phyloP scores from a whole-genome alignment of 2,329 filamentous ascomycete genomes.

The Apiospora koreana region DNA sequence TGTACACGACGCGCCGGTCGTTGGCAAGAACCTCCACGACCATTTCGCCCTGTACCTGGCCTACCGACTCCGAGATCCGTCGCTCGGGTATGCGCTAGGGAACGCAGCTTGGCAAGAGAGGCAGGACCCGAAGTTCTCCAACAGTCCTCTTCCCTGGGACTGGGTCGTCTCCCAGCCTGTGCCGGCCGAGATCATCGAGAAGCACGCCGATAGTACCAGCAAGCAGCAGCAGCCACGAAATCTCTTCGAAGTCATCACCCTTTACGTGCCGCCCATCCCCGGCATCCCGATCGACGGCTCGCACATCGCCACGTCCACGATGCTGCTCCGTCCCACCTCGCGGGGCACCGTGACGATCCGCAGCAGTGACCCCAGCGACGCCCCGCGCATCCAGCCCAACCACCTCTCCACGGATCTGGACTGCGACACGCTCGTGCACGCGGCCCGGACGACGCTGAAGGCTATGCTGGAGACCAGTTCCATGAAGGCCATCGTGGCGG shows the following conservation, averaged over 20 bases:
- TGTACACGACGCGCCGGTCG: constrained; percentile 28
- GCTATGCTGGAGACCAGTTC: constrained; percentile 16
- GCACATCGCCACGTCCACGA: constrained; percentile 18
- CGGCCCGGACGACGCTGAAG: constrained; percentile 20
- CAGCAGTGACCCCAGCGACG: constrained; percentile 17
- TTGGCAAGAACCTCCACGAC: constrained; percentile 25
- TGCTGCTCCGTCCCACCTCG: constrained; percentile 28
- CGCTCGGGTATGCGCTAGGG: constrained; percentile 26
- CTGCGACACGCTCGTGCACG: constrained; percentile 24
- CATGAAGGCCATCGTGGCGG: constrained; percentile 21
- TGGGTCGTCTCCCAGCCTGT: constrained; percentile 24
- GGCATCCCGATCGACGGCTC: constrained; percentile 16
- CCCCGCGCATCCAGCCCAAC: constrained; percentile 30
- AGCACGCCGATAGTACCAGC: constrained; percentile 12
- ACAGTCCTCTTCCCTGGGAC: constrained; percentile 24
- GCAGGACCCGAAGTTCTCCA: constrained; percentile 23
- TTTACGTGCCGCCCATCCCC: constrained; percentile 18
- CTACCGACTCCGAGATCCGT: constrained; percentile 27
- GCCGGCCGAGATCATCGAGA: constrained; percentile 19
- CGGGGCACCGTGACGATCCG: constrained; percentile 27
- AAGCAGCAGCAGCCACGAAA: constrained; percentile 11
- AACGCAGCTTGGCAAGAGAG: constrained; percentile 15
- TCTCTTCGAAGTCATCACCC: constrained; percentile 23
- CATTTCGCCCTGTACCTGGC: constrained; percentile 20
- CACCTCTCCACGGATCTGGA: constrained; percentile 32